Evolutionary conservation across 441 rosid species (phyloP), one percentile per base, ranked within the genome.

Genomic region (Adansonia madagascariensis): DNA sequence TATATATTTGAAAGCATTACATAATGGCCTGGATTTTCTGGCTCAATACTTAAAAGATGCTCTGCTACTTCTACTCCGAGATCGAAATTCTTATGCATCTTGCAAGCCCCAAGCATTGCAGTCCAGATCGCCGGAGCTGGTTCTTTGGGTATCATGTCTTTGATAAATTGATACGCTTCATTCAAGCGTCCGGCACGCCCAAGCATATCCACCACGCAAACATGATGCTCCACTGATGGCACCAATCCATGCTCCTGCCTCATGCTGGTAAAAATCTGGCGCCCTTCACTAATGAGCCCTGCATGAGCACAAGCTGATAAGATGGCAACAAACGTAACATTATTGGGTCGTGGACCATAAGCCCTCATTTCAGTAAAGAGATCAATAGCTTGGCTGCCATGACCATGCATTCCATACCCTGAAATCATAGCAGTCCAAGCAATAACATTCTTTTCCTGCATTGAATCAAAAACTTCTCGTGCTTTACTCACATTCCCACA

Each of bases 81-180:
- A 80, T 90, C 91, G 56, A 85, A 87, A 82, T 89, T 84, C 85
- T 89, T 93, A 67, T 95, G 98, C 93, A 93, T 89, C 91, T 95
- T 95, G 83, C 98, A 95, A 57, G 97, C 95, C 76, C 99, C 99
- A 17, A 95, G 95, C 93, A 95, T 88, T 0, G 99, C 97, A 35
- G 95, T 92, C 97, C 94, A 91, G 39, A 95, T 85, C 15, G 99
- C 97, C 2, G 93, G 91, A 65, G 88, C 85, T 60, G 83, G 85
- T 70, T 83, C 84, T 71, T 78, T 46, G 57, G 85, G 88, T 76
- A 84, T 82, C 62, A 77, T 81, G 77, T 89, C 80, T 35, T 73
- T 82, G 73, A 91, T 80, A 47, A 89, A 91, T 8, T 63, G 76
- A 80, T 88, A 88, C 22, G 98, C 97, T 82, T 91, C 94, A 0